Conservation (phyloP, 2,329 filamentous ascomycete species). For the Tolypocladium capitatum region DNA sequence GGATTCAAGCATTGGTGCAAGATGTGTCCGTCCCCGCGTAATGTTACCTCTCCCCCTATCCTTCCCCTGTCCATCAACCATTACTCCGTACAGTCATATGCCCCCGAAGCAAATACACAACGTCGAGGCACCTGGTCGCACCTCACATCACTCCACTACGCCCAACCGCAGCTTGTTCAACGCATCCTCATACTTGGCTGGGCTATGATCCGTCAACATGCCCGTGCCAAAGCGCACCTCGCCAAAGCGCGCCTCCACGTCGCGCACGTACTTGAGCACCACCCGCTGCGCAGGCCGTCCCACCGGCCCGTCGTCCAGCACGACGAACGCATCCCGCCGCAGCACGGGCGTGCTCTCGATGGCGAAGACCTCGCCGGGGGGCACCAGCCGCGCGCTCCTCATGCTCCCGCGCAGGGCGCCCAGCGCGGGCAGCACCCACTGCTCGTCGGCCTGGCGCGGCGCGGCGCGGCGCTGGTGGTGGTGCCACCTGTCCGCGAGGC, state of each 20-base stretch:
- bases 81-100: neutral
- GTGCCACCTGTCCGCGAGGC: conserved; percentile 44
- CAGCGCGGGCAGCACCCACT: conserved; percentile 57
- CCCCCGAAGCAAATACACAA: neutral
- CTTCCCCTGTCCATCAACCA: neutral
- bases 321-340: conserved; percentile 50
- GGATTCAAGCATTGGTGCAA: neutral
- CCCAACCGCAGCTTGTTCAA: conserved; percentile 45
- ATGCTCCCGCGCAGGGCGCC: conserved; percentile 54
- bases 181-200: conserved; percentile 58
- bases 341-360: conserved; percentile 57
- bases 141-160: conserved; percentile 19
- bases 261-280: conserved; percentile 55
- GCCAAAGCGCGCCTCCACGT: conserved; percentile 57
- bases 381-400: conserved; percentile 55
- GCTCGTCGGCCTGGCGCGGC: conserved; percentile 40
- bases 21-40: neutral
- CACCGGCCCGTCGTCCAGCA: conserved; percentile 32
- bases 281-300: conserved; percentile 54
- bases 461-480: neutral
- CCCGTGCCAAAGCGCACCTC: conserved; percentile 59
- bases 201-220: conserved; percentile 66
- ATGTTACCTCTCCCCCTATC: neutral
- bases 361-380: conserved; percentile 64
- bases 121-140: neutral